Conservation (phyloP, 1,284 basidiomycete genomes). For the Hymenochaete sp. region DNA sequence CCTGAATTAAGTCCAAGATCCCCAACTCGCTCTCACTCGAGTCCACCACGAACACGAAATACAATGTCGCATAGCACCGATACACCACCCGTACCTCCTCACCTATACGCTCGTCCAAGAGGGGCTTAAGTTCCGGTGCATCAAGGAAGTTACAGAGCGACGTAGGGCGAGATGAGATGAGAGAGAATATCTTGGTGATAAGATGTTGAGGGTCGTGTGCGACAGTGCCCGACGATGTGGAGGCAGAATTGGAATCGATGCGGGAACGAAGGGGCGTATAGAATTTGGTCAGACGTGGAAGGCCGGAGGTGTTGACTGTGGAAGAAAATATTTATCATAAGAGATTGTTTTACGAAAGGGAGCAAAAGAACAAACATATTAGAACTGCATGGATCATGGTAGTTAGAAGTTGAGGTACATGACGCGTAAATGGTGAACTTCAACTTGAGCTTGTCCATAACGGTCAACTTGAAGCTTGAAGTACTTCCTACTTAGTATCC, state of each 20-base stretch:
- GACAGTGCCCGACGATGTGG: too few species aligned
- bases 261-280: conserved; percentile 81
- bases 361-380: conserved; percentile 45
- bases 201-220: conserved; percentile 60
- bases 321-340: conserved; percentile 13
- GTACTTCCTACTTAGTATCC: too few species aligned
- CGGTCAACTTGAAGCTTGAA: too few species aligned
- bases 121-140: conserved; percentile 80
- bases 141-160: conserved; percentile 90
- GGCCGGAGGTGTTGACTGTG: conserved; percentile 79
- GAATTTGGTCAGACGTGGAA: conserved; percentile 92
- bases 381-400: conserved; percentile 83
- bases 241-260: too few species aligned
- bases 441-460: too few species aligned
- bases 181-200: conserved; percentile 77
- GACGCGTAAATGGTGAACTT: too few species aligned
- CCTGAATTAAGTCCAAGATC: conserved; percentile 95
- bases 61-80: conserved; percentile 92
- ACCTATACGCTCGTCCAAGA: conserved; percentile 51
- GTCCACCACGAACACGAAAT: conserved; percentile 94
- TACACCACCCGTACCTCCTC: conserved; percentile 67
- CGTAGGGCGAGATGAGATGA: conserved; percentile 68
- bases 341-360: too few species aligned
- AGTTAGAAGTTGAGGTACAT: too few species aligned
- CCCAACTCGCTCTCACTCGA: conserved; percentile 93